phyloP scores from a whole-genome alignment of 2,329 filamentous ascomycete species.

The Xylaria sp. region DNA sequence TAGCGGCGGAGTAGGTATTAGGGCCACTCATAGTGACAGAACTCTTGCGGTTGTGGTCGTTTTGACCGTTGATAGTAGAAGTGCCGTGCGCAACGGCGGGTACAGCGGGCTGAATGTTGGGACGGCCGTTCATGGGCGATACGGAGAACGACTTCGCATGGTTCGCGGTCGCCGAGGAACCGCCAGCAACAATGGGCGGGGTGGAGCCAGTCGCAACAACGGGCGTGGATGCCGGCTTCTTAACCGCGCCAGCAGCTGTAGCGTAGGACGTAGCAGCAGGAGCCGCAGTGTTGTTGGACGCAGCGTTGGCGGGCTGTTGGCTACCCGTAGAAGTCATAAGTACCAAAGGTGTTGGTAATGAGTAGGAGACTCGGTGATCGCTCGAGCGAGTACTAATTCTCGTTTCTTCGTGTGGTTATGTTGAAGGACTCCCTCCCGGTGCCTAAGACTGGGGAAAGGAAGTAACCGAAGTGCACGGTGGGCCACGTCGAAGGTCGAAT shows the following conservation, averaged over 20 bases:
- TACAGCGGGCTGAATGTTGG: constrained; percentile 62
- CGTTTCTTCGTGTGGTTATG: constrained; percentile 17
- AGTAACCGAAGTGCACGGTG: constrained; percentile 15
- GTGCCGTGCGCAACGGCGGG: constrained; percentile 60
- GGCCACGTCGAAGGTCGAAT: constrained; percentile 24
- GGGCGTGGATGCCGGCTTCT: constrained; percentile 58
- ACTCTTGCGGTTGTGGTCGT: constrained; percentile 72
- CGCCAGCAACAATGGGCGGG: constrained; percentile 50
- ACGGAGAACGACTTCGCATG: constrained; percentile 61
- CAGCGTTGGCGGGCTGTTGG: constrained; percentile 50
- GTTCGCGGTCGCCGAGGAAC: constrained; percentile 49
- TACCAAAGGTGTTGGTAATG: constrained; percentile 31
- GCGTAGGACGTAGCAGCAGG: constrained; percentile 60
- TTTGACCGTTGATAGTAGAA: constrained; percentile 62
- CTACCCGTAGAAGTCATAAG: constrained; percentile 59
- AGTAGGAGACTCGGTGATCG: constrained; percentile 4
- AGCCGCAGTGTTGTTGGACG: constrained; percentile 51
- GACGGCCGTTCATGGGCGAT: constrained; percentile 81
- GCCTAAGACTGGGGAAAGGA: constrained; percentile 19
- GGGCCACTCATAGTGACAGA: constrained; percentile 89
- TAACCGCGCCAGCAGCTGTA: constrained; percentile 58
- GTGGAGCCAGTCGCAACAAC: constrained; percentile 55
- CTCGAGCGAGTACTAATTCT: constrained; percentile 5
- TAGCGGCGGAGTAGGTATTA: constrained; percentile 62
- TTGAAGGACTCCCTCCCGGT: constrained; percentile 17